A percentile compares a stretch with the other conserved stretches of the same genome.
phyloP scores from a whole-genome alignment of 768 basidiomycete species.

The Myochromella boudieri region DNA sequence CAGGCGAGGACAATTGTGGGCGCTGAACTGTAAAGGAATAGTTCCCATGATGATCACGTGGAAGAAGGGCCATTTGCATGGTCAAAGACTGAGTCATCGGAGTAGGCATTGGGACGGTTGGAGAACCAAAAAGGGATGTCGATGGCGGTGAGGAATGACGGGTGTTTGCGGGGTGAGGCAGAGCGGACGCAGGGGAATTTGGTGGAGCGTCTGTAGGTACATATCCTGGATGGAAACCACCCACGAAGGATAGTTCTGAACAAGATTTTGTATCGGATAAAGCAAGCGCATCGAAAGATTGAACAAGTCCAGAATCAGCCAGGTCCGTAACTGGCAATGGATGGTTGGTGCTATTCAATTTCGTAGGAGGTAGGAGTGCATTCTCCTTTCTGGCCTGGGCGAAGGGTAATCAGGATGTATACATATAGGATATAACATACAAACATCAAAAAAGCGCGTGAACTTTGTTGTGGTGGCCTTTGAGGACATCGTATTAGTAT shows the following conservation, averaged over 20 bases:
- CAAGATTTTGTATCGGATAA: conserved; percentile 12
- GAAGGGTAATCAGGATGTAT: background rate
- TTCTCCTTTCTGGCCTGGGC: background rate
- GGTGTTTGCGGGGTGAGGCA: background rate
- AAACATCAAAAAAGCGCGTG: too few relatives aligned
- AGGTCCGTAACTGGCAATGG: background rate
- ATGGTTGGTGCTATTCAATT: conserved; percentile 12
- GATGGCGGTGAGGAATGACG: background rate
- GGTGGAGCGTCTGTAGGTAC: conserved; percentile 1
- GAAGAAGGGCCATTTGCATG: conserved; percentile 38
- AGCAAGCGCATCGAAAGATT: conserved; percentile 27
- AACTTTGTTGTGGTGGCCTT: too few relatives aligned
- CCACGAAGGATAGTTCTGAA: conserved; percentile 37
- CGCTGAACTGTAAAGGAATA: conserved; percentile 20
- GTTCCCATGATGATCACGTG: conserved; percentile 14
- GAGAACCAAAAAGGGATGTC: background rate
- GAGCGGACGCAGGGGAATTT: background rate
- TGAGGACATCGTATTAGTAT: too few relatives aligned
- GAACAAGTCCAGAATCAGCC: conserved; percentile 16
- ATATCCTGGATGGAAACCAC: conserved; percentile 43
- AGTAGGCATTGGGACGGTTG: conserved; percentile 2
- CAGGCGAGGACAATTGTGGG: conserved; percentile 31
- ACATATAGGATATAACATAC: background rate
- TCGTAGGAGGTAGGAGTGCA: conserved; percentile 16
- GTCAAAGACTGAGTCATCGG: conserved; percentile 36